Evolutionary conservation across 345 rosid species (phyloP).

Genomic region (Alliaria petiolata): DNA sequence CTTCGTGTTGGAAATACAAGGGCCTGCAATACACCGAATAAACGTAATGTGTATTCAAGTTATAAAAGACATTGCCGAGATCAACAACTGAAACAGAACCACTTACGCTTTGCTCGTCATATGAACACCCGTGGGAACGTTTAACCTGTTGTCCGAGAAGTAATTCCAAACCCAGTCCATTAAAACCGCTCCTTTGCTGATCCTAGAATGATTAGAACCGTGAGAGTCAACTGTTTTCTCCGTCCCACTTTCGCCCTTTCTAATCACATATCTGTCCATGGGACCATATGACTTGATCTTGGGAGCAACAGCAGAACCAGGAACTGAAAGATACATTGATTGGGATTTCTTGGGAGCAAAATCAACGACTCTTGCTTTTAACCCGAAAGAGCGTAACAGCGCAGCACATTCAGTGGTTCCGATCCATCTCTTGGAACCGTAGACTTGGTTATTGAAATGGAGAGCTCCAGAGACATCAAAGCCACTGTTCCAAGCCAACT

Average conservation of each 20-base stretch:
- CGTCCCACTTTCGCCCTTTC: conserved; percentile 11
- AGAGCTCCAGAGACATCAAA: conserved; percentile 61
- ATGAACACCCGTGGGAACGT: conserved; percentile 37
- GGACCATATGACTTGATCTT: conserved; percentile 54
- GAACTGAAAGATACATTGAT: conserved; percentile 58
- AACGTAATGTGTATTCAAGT: not conserved
- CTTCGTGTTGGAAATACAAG: conserved; percentile 82
- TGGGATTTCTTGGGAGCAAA: conserved; percentile 59
- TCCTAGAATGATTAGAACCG: conserved; percentile 14
- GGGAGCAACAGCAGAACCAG: conserved; percentile 45
- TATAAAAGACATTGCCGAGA: not conserved
- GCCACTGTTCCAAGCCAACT: conserved; percentile 75
- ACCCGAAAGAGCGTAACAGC: conserved; percentile 68
- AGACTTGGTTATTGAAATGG: conserved; percentile 48
- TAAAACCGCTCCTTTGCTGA: conserved; percentile 44
- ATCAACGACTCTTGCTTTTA: conserved; percentile 69
- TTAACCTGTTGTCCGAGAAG: conserved; percentile 46
- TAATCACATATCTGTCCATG: conserved; percentile 57
- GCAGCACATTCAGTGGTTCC: conserved; percentile 85
- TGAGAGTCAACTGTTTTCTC: conserved; percentile 9
- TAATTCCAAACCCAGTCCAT: conserved; percentile 84
- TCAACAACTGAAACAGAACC: conserved; percentile 6
- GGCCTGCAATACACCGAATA: conserved; percentile 46
- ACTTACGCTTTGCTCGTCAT: conserved; percentile 50
- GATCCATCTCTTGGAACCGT: conserved; percentile 54